These are phyloP conservation scores for Fraxinus dipetala DNA, from an alignment of 305 asterid genomes.

Conservation along the genomic window DNA sequence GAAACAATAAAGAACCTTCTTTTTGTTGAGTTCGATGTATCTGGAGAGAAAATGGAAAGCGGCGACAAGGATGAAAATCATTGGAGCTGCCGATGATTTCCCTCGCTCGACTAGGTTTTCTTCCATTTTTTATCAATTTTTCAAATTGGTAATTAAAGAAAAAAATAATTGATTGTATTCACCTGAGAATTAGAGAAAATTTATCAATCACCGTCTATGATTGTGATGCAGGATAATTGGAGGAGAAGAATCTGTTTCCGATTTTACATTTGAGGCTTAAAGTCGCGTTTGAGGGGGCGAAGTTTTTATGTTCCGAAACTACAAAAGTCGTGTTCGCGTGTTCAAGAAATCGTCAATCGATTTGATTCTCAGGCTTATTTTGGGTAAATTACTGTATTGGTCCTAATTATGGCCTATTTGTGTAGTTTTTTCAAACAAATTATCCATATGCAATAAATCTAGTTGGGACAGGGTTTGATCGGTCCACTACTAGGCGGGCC, in stretches of 20 bases:
- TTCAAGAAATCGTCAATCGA: neutral
- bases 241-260: neutral
- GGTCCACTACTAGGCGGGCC: neutral
- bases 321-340: neutral
- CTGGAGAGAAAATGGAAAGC: constrained; percentile 56
- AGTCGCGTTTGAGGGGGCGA: neutral
- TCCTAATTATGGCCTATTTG: neutral
- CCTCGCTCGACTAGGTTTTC: constrained; percentile 43
- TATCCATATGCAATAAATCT: neutral
- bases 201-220: neutral
- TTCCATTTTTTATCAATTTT: constrained; percentile 36
- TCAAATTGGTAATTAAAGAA: neutral
- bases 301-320: neutral
- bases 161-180: neutral
- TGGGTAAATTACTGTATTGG: neutral
- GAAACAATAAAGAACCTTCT: constrained; percentile 40
- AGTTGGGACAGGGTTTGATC: neutral
- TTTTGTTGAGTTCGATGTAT: constrained; percentile 50
- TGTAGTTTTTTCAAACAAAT: neutral
- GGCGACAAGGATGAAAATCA: constrained; percentile 58
- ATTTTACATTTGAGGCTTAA: neutral
- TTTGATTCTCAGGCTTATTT: neutral
- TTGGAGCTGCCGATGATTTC: constrained; percentile 70
- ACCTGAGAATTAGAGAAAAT: neutral
- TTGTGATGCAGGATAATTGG: neutral